Evolutionary conservation across 495 filamentous ascomycete species (phyloP).

Genomic region (Neohortaea acidophila): DNA sequence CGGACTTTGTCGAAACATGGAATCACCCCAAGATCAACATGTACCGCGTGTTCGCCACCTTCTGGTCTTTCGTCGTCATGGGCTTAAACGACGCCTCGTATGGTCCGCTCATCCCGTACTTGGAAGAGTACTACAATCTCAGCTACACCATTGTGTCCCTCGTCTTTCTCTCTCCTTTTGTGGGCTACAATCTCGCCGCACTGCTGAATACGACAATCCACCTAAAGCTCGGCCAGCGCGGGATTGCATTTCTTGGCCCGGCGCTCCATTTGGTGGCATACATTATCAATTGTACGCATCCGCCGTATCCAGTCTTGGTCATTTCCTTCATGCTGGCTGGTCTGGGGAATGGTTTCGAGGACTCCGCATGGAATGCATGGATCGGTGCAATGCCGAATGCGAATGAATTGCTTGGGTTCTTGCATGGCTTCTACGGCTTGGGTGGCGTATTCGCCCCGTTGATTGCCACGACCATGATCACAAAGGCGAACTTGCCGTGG

Average conservation of each 20-base stretch:
- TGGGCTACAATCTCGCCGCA: constrained; percentile 42
- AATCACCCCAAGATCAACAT: constrained; percentile 54
- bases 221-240: constrained; percentile 50
- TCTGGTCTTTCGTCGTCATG: constrained; percentile 62
- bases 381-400: constrained; percentile 48
- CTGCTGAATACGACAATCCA: constrained; percentile 45
- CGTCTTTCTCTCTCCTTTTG: constrained; percentile 46
- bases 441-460: constrained; percentile 42
- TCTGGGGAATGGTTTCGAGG: constrained; percentile 46
- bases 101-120: constrained; percentile 26
- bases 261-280: constrained; percentile 49
- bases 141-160: constrained; percentile 46
- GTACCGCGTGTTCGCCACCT: constrained; percentile 47
- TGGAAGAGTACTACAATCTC: constrained; percentile 44
- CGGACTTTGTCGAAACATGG: constrained; percentile 40
- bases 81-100: constrained; percentile 68
- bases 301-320: constrained; percentile 44
- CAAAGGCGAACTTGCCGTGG: constrained; percentile 35
- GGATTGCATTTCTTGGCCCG: constrained; percentile 54
- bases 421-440: constrained; percentile 44
- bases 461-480: constrained; percentile 43
- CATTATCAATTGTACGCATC: constrained; percentile 42
- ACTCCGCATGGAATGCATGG: constrained; percentile 53
- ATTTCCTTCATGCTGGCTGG: constrained; percentile 44
- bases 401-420: constrained; percentile 41